These are phyloP conservation scores for Micractinium conductrix DNA, from an alignment of 139 green algal genomes.

Conservation along the genomic window DNA sequence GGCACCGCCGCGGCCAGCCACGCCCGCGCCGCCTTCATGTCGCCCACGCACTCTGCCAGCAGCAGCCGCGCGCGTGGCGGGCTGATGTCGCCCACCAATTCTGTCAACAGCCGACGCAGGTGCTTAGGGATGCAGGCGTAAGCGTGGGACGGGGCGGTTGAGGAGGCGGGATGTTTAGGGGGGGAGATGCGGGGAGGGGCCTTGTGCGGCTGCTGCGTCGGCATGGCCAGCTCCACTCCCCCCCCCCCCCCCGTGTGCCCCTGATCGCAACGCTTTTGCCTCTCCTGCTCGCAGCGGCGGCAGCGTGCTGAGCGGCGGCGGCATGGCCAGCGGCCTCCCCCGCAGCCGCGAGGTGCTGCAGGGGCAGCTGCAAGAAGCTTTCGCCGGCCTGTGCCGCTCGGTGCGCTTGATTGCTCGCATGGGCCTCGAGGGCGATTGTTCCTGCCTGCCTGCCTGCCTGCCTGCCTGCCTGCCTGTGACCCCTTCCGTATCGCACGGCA, in stretches of 20 bases:
- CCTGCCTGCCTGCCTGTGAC: no score
- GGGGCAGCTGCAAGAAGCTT: slow-evolving; percentile 22
- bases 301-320: neutral
- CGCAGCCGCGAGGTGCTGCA: slow-evolving; percentile 30
- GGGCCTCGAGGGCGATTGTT: no score
- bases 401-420: no score
- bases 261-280: no score
- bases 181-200: neutral
- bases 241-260: neutral
- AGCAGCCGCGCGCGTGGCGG: slow-evolving; percentile 15
- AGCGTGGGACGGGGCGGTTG: neutral
- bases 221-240: no score
- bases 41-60: neutral
- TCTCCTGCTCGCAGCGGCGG: neutral
- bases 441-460: no score
- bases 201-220: neutral
- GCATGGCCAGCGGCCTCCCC: slow-evolving; percentile 7
- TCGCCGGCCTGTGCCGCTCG: slow-evolving; percentile 21
- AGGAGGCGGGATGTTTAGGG: neutral
- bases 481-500: no score
- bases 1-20: neutral
- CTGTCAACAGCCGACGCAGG: slow-evolving; percentile 11
- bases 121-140: neutral
- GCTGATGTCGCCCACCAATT: slow-evolving; percentile 19
- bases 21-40: slow-evolving; percentile 4